Evolutionary conservation across 176 grass and related monocot genomes (phyloP), one percentile per base, ranked within the genome.

Genomic region (Carex scoparia): DNA sequence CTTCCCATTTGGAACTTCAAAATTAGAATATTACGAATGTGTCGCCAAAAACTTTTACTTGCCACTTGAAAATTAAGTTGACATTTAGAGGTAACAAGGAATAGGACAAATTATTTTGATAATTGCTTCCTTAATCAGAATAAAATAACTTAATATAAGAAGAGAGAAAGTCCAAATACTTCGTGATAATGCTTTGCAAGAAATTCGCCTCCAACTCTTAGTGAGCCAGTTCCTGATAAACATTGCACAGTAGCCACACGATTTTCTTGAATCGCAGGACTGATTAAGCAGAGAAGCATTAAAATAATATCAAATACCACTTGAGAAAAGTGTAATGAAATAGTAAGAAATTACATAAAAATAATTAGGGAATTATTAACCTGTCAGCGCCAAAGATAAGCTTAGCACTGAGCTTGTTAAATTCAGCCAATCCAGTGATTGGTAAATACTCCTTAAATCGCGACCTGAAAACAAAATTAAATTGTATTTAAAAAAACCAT

Each of bases 301-400:
- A 44, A 55, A 85, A 7, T 8, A 65, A 1, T 67, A 73, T 15
- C 12, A 61, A 85, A 27, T 65, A 56, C 61, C 55, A 68, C 16
- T 79, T 55, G 14, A 49, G 0, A 54, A 18, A 79, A 15, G 63
- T 30, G 76, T 62, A 42, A 69, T 2, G 35, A 84, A 30, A 51
- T n/a, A 7, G 7, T 79, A 30, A 83, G 12, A 7, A 70, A 86
- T 57, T 37, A 18, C 31, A 16, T 1, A 54, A 59, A 81, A 61
- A 0, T 73, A 79, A 61, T 38, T 51, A 77, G 13, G 65, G 5
- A 79, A 16, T 67, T 84, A 89, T 86, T 15, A 59, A 99, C 97
- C 97, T 99, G 81, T 94, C 90, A 61, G 93, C 84, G 83, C 97
- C 97, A 70, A 99, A 95, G 33, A 99, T 99, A 83, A 99, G 93